Evolutionary conservation across 495 filamentous ascomycete genomes (phyloP), one percentile per base, ranked within the genome.

Genomic region (Penicillium cinerascens): DNA sequence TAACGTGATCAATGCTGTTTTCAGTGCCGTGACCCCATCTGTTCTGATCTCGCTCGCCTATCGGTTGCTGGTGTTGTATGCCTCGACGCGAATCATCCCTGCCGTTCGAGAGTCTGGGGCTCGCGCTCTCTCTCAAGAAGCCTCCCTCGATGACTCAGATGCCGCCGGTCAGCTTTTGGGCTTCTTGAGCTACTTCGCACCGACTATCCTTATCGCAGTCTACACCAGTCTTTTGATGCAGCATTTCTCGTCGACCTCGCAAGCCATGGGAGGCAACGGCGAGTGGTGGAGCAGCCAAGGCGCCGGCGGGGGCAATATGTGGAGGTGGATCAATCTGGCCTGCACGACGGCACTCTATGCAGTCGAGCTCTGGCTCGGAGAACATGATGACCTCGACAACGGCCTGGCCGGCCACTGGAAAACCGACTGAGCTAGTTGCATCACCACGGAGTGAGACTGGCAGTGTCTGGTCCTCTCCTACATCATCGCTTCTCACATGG

Each of bases 161-260:
- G 88, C 82, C 0, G 89, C 90, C 39, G 86, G 85, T 54, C 84
- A 86, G 51, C 66, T 95, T 6, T 71, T 96, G 17, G 89, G 85
- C 5, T 77, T 95, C 40, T 77, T 97, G 27, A 91, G 87, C 66
- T 96, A 89, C 80, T 97, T 96, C 66, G 89, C 89, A 26, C 93
- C 93, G 0, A 89, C 84, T 26, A 95, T 98, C 44, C 79, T 98
- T 11, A 87, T 98, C 41, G 85, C 92, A 2, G 91, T 97, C 21
- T 98, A 98, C 65, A 98, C 93, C n/a, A 96, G 91, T 67, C 76
- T 98, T 13, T 67, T 98, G 25, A 87, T 98, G 78, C 92, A 97
- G 69, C 93, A 98, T 67, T 96, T 98, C 59, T 86, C 87, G 13
- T 82, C 82, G 4, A 82, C 83, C 8, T 90, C 79, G 42, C 68